Conservation (phyloP, 257 asterid species). For the Linderniella brevidens region DNA sequence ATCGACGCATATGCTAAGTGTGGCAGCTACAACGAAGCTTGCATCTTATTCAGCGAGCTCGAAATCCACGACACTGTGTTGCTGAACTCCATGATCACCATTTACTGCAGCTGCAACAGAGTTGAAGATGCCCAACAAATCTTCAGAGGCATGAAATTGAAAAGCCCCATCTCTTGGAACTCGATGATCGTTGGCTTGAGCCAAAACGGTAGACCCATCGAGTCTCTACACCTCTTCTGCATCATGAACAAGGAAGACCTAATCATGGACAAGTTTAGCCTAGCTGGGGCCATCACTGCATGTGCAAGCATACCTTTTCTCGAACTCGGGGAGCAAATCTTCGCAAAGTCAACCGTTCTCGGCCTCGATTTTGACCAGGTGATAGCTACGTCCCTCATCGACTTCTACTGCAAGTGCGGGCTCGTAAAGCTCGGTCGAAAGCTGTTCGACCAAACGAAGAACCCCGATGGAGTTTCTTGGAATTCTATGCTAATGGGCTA, state of each 20-base stretch:
- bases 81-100: slow-evolving; percentile 65
- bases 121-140: slow-evolving; percentile 50
- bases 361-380: slow-evolving; percentile 55
- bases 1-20: slow-evolving; percentile 65
- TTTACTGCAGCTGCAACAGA: slow-evolving; percentile 45
- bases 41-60: slow-evolving; percentile 42
- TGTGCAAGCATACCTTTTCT: slow-evolving; percentile 63
- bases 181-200: slow-evolving; percentile 67
- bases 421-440: slow-evolving; percentile 31
- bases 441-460: slow-evolving; percentile 36
- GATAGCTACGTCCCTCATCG: slow-evolving; percentile 52
- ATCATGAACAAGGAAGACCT: slow-evolving; percentile 36
- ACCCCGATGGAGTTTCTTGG: slow-evolving; percentile 52
- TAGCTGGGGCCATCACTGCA: slow-evolving; percentile 57
- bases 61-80: slow-evolving; percentile 44
- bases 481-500: slow-evolving; percentile 86
- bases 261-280: slow-evolving; percentile 39
- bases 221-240: slow-evolving; percentile 51
- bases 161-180: slow-evolving; percentile 85
- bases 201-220: slow-evolving; percentile 57
- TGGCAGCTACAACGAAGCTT: slow-evolving; percentile 33
- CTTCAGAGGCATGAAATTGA: slow-evolving; percentile 31
- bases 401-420: slow-evolving; percentile 78
- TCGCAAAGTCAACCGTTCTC: slow-evolving; percentile 38
- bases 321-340: slow-evolving; percentile 68